Evolutionary conservation across 2,329 filamentous ascomycete species (phyloP).

Genomic region (Xylaria sp.): DNA sequence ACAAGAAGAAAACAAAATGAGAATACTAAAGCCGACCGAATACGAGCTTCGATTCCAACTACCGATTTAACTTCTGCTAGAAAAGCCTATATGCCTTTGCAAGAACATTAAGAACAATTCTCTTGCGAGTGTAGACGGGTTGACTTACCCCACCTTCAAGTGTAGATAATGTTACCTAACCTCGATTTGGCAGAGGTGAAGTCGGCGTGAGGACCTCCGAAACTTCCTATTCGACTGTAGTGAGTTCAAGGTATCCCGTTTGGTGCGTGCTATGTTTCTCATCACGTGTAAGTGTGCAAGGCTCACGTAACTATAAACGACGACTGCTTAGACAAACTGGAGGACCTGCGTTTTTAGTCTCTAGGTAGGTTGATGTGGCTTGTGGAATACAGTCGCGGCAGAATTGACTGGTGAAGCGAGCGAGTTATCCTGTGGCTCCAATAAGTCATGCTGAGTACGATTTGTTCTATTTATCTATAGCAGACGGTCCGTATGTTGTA

Average conservation of each 20-base stretch:
- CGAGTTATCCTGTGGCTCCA: not conserved
- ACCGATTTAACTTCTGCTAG: not conserved
- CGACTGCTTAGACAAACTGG: not conserved
- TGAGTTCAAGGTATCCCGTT: not conserved
- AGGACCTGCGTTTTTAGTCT: not conserved
- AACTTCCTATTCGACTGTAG: conserved; percentile 27
- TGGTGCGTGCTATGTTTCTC: conserved; percentile 2
- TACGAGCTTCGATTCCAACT: not conserved
- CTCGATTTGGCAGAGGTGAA: conserved; percentile 36
- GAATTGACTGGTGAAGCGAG: not conserved
- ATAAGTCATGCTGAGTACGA: not conserved
- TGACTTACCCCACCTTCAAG: conserved; percentile 6
- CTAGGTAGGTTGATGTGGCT: not conserved
- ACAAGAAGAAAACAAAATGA: not conserved
- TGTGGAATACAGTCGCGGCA: not conserved
- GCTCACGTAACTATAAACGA: not conserved
- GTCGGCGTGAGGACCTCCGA: conserved; percentile 43
- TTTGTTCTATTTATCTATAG: not conserved
- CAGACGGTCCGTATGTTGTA: not conserved
- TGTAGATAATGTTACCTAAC: conserved; percentile 14
- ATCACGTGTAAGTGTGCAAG: not conserved
- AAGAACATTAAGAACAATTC: not conserved
- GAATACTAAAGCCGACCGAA: not conserved
- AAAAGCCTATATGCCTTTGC: not conserved
- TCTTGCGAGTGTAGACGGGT: not conserved